Base-by-base conservation (phyloP, 176 grass and related monocot species). In the Avena atlantica region DNA sequence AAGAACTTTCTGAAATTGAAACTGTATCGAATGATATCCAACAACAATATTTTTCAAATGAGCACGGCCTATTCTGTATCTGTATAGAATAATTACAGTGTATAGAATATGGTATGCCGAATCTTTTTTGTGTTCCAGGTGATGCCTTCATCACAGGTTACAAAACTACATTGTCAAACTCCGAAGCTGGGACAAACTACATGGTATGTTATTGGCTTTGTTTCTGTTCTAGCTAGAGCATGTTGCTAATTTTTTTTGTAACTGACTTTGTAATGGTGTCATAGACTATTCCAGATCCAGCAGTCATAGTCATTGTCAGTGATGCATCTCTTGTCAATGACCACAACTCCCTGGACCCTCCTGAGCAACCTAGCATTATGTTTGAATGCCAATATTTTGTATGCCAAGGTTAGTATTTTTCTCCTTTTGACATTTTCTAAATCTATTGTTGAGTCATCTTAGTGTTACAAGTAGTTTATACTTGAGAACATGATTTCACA, bases 71-170 rank as follows among this genome's bases (percentile, higher is more conserved):
- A 49, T 12, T 49, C 9, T 49, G 48, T 12, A 49, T 11, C 48
- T 49, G 48, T 49, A 49, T 49, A 49, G 50, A 51, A 51, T 51
- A 51, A 51, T 51, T 51, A 40, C 0, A 40, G 37, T 40, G 37
- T 51, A 51, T 51, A 51, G 50, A 51, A 13, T 51, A 11, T 51
- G 50, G 50, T 51, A 51, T 11, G 50, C 13, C 13, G 50, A 51
- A 51, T 88, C 21, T 78, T 86, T 23, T 89, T 87, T 16, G 83
- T 90, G 62, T 82, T 74, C 72, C 87, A 93, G 91, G 93, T 98
- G 73, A 97, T 98, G 95, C 95, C 93, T 53, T 98, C 89, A 98
- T 89, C 87, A 95, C 89, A 70, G 95, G 95, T 47, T 98, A 91
- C 87, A 98, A 95, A 86, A 95, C 95, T 13, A 87, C 91, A 62